These are phyloP conservation scores for Dipodascus geniculatus DNA, from an alignment of 805 yeast genomes.

Conservation along the genomic window DNA sequence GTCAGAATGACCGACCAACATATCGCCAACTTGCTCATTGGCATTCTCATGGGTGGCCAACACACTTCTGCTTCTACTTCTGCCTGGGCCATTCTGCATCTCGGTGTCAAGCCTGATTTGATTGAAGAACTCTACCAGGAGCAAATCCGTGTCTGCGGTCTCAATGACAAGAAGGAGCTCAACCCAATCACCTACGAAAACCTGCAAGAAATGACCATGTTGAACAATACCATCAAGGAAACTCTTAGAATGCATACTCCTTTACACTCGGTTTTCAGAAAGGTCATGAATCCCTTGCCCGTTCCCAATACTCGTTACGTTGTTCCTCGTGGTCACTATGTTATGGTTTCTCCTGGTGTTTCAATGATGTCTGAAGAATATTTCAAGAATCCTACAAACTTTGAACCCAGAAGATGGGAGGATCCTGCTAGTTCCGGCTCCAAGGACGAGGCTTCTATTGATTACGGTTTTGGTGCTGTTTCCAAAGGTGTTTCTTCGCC, in stretches of 20 bases:
- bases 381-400: constrained; percentile 65
- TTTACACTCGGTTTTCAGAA: constrained; percentile 88
- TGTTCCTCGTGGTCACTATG: constrained; percentile 83
- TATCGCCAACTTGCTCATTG: constrained; percentile 86
- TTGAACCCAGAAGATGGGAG: constrained; percentile 82
- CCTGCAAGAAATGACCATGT: constrained; percentile 67
- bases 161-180: constrained; percentile 16
- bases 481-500: constrained; percentile 95
- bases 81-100: constrained; percentile 85
- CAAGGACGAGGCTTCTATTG: constrained; percentile 37
- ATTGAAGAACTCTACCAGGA: constrained; percentile 76
- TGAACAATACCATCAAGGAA: constrained; percentile 80
- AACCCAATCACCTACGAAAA: constrained; percentile 68
- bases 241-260: constrained; percentile 95
- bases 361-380: constrained; percentile 64
- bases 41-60: constrained; percentile 98
- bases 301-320: constrained; percentile 71
- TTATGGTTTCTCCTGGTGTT: constrained; percentile 89
- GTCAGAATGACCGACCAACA: constrained; percentile 88
- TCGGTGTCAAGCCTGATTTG: constrained; percentile 76
- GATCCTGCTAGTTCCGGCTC: constrained; percentile 21
- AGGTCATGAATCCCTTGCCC: constrained; percentile 64
- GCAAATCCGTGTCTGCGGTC: constrained; percentile 46
- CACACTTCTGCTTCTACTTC: constrained; percentile 96
- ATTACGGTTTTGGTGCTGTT: constrained; percentile 94